These are phyloP conservation scores for Mucor sp. DNA, from an alignment of 371 early-diverging fungal species.

Conservation along the genomic window DNA sequence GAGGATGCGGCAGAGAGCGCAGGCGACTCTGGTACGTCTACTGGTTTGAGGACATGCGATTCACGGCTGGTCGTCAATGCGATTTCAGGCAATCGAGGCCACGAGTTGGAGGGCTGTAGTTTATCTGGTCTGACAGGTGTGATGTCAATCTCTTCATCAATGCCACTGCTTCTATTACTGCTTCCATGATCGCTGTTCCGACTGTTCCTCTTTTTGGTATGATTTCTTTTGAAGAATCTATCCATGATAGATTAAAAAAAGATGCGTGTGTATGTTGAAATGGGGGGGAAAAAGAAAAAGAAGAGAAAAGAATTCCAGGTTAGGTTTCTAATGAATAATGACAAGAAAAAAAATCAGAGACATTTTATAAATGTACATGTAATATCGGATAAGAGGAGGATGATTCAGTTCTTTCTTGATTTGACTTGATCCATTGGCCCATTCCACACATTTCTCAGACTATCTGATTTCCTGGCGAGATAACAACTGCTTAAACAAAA, in stretches of 20 bases:
- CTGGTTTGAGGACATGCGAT: background rate
- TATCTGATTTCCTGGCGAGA: background rate
- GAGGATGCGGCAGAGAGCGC: background rate
- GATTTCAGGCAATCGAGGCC: constrained; percentile 15
- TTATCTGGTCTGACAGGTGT: background rate
- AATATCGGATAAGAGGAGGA: background rate
- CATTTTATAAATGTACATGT: background rate
- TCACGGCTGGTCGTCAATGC: constrained; percentile 13
- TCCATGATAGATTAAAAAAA: background rate
- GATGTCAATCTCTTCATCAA: background rate
- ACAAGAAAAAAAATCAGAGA: constrained; percentile 3
- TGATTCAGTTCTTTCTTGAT: background rate
- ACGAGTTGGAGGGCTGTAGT: constrained; percentile 1
- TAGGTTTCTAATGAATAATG: background rate
- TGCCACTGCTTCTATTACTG: constrained; percentile 2
- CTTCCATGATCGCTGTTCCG: background rate
- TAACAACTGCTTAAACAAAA: background rate
- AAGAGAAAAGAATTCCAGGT: background rate
- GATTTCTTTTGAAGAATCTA: constrained; percentile 2
- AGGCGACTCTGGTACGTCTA: background rate
- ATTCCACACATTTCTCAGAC: background rate
- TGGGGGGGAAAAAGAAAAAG: background rate
- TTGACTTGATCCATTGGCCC: background rate
- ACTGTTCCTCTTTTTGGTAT: background rate
- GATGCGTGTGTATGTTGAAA: background rate